These are phyloP conservation scores for Nectriaceae sp. DNA, from an alignment of 2,329 filamentous ascomycete species.

Conservation along the genomic window DNA sequence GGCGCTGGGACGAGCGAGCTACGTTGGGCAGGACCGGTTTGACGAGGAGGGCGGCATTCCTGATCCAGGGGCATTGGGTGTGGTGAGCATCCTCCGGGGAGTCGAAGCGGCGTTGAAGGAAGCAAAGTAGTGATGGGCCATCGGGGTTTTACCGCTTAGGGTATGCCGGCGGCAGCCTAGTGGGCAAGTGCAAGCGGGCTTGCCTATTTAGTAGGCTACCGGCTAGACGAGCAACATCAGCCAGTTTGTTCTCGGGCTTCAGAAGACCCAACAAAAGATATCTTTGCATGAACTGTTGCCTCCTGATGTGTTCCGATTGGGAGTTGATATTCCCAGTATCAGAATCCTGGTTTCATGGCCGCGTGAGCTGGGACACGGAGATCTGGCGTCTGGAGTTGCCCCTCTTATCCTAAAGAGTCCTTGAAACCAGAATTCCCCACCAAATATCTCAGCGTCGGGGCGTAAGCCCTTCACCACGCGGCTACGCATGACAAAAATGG, in stretches of 20 bases:
- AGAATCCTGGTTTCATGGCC: neutral
- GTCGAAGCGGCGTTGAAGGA: slow-evolving; percentile 5
- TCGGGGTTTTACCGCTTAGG: slow-evolving; percentile 2
- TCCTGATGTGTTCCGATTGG: neutral
- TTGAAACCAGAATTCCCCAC: neutral
- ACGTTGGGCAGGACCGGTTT: slow-evolving; percentile 71
- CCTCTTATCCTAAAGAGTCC: slow-evolving; percentile 7
- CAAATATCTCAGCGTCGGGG: slow-evolving; percentile 6
- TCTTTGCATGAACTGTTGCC: neutral
- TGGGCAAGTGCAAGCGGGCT: slow-evolving; percentile 13
- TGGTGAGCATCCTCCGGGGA: slow-evolving; percentile 26
- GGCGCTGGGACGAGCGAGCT: slow-evolving; percentile 71
- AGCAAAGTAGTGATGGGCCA: neutral
- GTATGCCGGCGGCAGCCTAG: slow-evolving; percentile 15
- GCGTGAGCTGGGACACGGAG: no score
- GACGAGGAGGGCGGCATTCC: slow-evolving; percentile 48
- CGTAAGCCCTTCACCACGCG: slow-evolving; percentile 8
- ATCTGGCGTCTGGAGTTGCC: slow-evolving; percentile 15
- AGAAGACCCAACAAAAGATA: no score
- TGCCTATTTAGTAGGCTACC: neutral
- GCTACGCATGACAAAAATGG: slow-evolving; percentile 25
- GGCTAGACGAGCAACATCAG: no score
- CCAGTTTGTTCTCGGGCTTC: neutral
- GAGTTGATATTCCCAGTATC: no score
- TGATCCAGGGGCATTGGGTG: slow-evolving; percentile 63